phyloP scores from a whole-genome alignment of 163 green algal genomes.

The Chlorella variabilis region DNA sequence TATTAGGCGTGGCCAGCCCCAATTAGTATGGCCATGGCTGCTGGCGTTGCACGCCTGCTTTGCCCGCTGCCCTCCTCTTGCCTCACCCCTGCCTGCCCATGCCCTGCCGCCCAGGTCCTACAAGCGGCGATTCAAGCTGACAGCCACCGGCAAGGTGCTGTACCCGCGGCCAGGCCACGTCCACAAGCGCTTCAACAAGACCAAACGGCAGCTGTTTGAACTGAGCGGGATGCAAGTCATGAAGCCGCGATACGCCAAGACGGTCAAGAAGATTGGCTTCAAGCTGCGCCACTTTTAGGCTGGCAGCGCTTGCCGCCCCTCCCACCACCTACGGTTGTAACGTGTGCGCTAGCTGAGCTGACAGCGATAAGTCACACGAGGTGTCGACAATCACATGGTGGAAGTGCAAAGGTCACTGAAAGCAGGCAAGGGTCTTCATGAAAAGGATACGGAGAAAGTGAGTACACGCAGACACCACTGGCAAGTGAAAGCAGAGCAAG shows the following conservation, averaged over 20 bases:
- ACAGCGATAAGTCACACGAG: too few species aligned
- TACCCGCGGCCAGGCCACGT: conserved; percentile 50
- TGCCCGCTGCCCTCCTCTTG: neutral
- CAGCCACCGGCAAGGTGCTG: conserved; percentile 44
- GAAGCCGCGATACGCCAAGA: conserved; percentile 45
- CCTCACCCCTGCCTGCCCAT: neutral
- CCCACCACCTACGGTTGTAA: too few species aligned
- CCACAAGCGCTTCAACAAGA: conserved; percentile 63
- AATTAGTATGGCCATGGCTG: too few species aligned
- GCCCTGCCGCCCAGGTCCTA: conserved; percentile 40
- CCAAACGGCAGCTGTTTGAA: conserved; percentile 12
- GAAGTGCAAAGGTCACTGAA: too few species aligned
- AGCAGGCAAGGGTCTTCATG: too few species aligned
- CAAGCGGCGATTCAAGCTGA: conserved; percentile 57
- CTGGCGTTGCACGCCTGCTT: too few species aligned
- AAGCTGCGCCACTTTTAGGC: conserved; percentile 36
- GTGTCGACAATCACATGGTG: too few species aligned
- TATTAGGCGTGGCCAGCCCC: neutral
- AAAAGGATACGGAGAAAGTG: too few species aligned
- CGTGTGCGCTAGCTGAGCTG: too few species aligned
- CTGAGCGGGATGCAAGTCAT: conserved; percentile 30
- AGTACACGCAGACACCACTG: too few species aligned
- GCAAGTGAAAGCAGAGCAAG: too few species aligned
- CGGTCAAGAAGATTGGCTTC: conserved; percentile 52
- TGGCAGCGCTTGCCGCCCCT: too few species aligned